A percentile compares a stretch with the other conserved stretches of the same genome.
phyloP scores from a whole-genome alignment of 192 early-diverging fungal species.

The Phlyctochytrium planicorne region DNA sequence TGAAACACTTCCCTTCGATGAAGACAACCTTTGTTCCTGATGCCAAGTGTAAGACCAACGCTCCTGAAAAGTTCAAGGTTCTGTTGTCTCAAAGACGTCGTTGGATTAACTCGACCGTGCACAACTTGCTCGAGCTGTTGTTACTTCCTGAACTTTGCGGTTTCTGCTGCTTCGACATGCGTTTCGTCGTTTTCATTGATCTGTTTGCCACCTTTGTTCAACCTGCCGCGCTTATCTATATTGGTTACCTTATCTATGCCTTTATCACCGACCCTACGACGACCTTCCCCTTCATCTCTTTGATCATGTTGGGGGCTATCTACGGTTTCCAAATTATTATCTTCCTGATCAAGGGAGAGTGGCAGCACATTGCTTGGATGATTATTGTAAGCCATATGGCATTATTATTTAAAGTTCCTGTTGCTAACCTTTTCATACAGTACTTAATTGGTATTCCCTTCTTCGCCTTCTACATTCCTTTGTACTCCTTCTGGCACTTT shows the following conservation, averaged over 20 bases:
- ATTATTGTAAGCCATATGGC: conserved; percentile 62
- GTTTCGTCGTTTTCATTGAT: conserved; percentile 94
- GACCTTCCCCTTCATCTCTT: conserved; percentile 73
- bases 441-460: conserved; percentile 89
- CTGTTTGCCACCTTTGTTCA: conserved; percentile 84
- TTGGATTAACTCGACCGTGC: conserved; percentile 99
- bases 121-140: conserved; percentile 90
- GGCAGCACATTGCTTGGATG: conserved; percentile 75
- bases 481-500: conserved; percentile 98
- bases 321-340: conserved; percentile 89
- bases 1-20: conserved; percentile 95
- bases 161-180: conserved; percentile 97
- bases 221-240: conserved; percentile 53
- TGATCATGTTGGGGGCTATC: conserved; percentile 76
- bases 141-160: conserved; percentile 87
- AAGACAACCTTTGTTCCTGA: conserved; percentile 91
- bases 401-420: conserved; percentile 10
- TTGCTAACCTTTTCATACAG: conserved; percentile 23
- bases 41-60: conserved; percentile 87
- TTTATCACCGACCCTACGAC: conserved; percentile 49
- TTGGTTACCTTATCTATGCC: conserved; percentile 70
- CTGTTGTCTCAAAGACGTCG: conserved; percentile 93
- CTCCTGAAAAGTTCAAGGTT: conserved; percentile 86
- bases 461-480: conserved; percentile 88
- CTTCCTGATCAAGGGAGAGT: conserved; percentile 70